Conservation (phyloP, 225 moss, liverwort and hornwort genomes). For the Antitrichia curtipendula region DNA sequence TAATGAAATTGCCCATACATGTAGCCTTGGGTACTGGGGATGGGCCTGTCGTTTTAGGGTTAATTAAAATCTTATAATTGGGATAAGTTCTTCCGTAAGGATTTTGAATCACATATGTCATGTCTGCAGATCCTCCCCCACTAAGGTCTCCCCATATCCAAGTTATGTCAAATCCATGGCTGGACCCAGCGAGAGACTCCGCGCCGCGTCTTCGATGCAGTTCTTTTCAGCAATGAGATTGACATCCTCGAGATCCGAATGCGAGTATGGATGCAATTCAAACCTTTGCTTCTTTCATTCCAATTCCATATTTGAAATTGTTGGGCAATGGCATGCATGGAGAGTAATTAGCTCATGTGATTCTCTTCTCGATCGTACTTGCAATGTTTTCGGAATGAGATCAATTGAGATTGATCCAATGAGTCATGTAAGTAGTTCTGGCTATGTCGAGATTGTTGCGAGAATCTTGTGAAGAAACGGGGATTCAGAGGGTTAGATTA, state of each 20-base stretch:
- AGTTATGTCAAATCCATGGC: slow-evolving; percentile 39
- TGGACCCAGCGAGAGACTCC: slow-evolving; percentile 28
- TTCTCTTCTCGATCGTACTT: not conserved
- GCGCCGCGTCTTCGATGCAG: slow-evolving; percentile 45
- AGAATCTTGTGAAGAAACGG: not conserved
- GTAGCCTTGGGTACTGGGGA: too few relatives aligned
- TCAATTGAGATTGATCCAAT: not conserved
- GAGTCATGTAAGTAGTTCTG: not conserved
- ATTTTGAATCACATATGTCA: not conserved
- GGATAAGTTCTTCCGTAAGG: not conserved
- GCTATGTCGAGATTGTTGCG: not conserved
- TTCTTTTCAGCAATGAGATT: slow-evolving; percentile 62
- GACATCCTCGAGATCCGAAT: slow-evolving; percentile 57
- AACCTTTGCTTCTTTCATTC: not conserved
- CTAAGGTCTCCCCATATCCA: slow-evolving; percentile 20
- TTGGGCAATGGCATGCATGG: not conserved
- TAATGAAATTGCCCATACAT: too few relatives aligned
- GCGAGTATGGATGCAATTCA: not conserved
- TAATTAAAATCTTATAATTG: too few relatives aligned
- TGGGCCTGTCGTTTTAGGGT: too few relatives aligned
- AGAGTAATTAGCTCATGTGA: not conserved
- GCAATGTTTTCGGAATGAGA: not conserved
- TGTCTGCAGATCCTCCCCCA: slow-evolving; percentile 27
- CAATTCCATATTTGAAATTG: not conserved
- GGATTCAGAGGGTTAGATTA: not conserved